phyloP scores from a whole-genome alignment of 805 yeast genomes.

The Yarrowia sp. region DNA sequence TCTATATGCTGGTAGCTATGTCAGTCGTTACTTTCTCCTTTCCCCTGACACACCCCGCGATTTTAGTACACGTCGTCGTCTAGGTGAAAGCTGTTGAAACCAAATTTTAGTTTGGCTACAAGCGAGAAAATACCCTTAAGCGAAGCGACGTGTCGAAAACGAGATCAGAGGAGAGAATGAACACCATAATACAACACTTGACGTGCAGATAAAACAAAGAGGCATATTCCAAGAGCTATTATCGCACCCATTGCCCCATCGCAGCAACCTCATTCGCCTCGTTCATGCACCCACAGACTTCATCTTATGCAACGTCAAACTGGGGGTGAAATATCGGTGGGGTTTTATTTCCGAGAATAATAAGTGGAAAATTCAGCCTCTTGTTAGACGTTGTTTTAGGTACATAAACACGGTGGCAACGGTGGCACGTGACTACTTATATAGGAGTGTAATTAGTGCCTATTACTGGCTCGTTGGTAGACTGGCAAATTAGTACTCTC shows the following conservation, averaged over 20 bases:
- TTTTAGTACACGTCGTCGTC: not conserved
- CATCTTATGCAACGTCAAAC: not conserved
- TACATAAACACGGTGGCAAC: not conserved
- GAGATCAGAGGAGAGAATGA: too few species aligned
- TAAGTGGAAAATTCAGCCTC: not conserved
- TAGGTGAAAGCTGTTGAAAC: not conserved
- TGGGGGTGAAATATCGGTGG: not conserved
- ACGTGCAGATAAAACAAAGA: not conserved
- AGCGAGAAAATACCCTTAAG: constrained; percentile 14
- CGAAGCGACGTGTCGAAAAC: not conserved
- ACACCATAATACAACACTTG: too few species aligned
- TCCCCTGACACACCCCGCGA: not conserved
- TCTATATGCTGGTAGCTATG: too few species aligned
- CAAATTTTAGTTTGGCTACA: constrained; percentile 7
- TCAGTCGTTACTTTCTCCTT: too few species aligned
- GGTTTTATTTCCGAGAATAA: constrained; percentile 12
- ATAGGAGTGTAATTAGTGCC: too few species aligned
- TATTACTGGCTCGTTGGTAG: too few species aligned
- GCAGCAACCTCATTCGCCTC: not conserved
- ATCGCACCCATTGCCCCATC: constrained; percentile 1
- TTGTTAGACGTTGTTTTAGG: too few species aligned
- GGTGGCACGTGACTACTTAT: not conserved
- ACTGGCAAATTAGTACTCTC: too few species aligned
- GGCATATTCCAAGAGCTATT: not conserved
- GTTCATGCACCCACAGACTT: not conserved